Evolutionary conservation across 352 stramenopile genomes (phyloP), one percentile per base, ranked within the genome.

Genomic region (Vaucheria bursata): DNA sequence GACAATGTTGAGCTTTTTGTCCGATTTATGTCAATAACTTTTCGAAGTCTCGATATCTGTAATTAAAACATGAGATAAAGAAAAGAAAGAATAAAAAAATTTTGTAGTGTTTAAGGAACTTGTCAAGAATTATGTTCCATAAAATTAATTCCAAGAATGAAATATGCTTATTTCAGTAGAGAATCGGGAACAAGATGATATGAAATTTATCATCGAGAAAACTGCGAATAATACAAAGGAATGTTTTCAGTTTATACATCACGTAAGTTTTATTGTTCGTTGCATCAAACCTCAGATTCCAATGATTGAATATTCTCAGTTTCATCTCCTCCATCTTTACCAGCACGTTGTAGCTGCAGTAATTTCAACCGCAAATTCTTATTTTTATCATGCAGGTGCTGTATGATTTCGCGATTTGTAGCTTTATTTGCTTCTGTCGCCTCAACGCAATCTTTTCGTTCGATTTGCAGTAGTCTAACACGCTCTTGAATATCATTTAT

Each of bases 331-430:
- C 38, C 80, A n/a, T 80, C 73, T 4, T 53, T 40, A 34, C 70
- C 71, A 12, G 85, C 86, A 1, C 88, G 85, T 75, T 92, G 91
- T 18, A 95, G 70, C 70, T 94, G 87, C 32, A 88, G 88, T 5
- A 93, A 74, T 64, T 93, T 88, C 79, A 94, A 92, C 39, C 91
- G 85, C 37, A 95, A 71, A 8, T 95, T 89, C 18, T 90, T 91
- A 79, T 95, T 95, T 74, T 95, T 91, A 74, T 88, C 87, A 65
- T 93, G 91, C 53, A 96, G 84, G 69, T 91, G 84, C 7, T 92
- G 91, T 73, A 93, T 93, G 40, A 94, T 89, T 68, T 95, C 93
- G 80, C 94, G 94, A 37, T 89, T 91, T 67, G 91, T 87, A 68
- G 32, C 25, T 52, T 95, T 96, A 76, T 87, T 94, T 18, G 89